Evolutionary conservation across 768 basidiomycete genomes (phyloP), one percentile per base, ranked within the genome.

Genomic region (Boletellus sp.): DNA sequence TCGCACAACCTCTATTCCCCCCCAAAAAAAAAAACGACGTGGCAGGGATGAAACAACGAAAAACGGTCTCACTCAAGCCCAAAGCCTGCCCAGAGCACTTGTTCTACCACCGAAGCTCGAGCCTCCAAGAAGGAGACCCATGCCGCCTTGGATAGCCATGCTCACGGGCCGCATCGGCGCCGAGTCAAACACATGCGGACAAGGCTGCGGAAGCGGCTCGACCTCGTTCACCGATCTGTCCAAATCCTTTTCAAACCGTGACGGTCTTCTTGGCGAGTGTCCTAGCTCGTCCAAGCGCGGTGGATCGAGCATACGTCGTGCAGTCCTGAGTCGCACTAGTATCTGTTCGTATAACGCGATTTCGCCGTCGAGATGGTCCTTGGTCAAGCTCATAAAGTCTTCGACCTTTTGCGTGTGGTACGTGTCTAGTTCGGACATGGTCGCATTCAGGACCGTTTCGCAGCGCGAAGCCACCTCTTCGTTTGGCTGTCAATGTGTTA

Each of bases 371-470:
- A 93, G 76, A 62, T 90, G 83, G 34, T 85, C 85, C 50, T 73
- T 79, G 4, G 80, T 70, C 13, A 88, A 54, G 1, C 62, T 68
- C 15, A 72, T 66, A 52, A 92, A 83, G 56, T 91, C 88, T 59
- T 88, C 85, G 7, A 66, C 62, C 64, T 90, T 87, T 65, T 90
- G 86, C 0, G 71, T 67, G 61, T 90, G 87, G 57, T 90, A 88
- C 1, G 78, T 81, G 43, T 89, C 86, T 74, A 93, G 83, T 71
- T 94, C 90, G 1, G 91, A 88, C 82, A 91, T 85, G 2, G 90
- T 92, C 9, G 82, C 83, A 64, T 94, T 93, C 23, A 94, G 71
- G 7, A 92, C 88, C 0, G 91, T 93, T 68, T 94, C 91, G 63
- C 87, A 92, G 17, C 91, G 80, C 3, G 80, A 76, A 2, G 82